Evolutionary conservation across 2,329 filamentous ascomycete genomes (phyloP).

Genomic region (Zymoseptoria ardabiliae): DNA sequence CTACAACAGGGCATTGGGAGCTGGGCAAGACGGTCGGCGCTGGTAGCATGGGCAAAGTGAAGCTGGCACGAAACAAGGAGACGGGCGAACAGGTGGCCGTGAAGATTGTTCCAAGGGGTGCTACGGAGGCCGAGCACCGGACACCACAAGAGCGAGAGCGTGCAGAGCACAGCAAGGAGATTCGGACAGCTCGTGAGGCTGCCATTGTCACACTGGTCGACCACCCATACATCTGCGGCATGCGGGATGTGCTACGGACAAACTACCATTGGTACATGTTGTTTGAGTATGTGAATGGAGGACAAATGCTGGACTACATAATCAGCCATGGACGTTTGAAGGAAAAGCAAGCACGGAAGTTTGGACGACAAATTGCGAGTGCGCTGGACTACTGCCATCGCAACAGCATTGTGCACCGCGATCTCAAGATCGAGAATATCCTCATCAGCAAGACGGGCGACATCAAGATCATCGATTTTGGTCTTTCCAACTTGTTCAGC

Average conservation of each 20-base stretch:
- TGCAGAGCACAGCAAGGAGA: conserved; percentile 92
- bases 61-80: conserved; percentile 83
- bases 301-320: conserved; percentile 99
- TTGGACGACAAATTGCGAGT: conserved; percentile 93
- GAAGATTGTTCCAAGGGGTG: conserved; percentile 91
- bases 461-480: conserved; percentile 99
- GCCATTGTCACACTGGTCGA: conserved; percentile 91
- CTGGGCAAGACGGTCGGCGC: conserved; percentile 95
- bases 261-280: conserved; percentile 99
- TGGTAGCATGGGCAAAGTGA: conserved; percentile 98
- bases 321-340: conserved; percentile 96
- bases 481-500: conserved; percentile 90
- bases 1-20: conserved; percentile 81
- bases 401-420: conserved; percentile 95
- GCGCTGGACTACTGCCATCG: conserved; percentile 95
- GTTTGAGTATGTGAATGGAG: conserved; percentile 97
- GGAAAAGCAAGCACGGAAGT: conserved; percentile 96
- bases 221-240: conserved; percentile 91
- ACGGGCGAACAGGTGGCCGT: conserved; percentile 92
- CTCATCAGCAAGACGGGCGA: conserved; percentile 98
- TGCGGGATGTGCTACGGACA: conserved; percentile 90
- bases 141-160: conserved; percentile 70
- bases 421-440: conserved; percentile 98
- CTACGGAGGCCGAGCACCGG: conserved; percentile 68
- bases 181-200: conserved; percentile 87